Base-by-base conservation (phyloP, 2,329 filamentous ascomycete species). In the Geosmithia flava region DNA sequence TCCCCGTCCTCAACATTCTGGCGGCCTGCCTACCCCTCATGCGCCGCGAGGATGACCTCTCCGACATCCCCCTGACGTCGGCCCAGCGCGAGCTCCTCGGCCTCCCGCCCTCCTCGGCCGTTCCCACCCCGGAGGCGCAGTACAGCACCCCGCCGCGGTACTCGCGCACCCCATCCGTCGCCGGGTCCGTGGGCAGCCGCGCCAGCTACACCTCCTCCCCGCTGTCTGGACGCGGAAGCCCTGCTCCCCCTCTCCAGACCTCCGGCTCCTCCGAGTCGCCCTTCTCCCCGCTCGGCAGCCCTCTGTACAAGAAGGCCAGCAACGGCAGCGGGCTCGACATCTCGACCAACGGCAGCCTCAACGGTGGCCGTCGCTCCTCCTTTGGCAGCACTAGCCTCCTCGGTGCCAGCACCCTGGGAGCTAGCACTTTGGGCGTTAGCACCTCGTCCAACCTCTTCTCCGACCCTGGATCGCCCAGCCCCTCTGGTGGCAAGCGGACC, bases 71-170 rank as follows among this genome's bases (percentile, higher is more conserved):
- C 52, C 76, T 98, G 54, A 96, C 91, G 11, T 53, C 60, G 29
- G 59, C 62, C 42, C 93, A 97, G 69, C 85, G 91, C 52, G 76
- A 82, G 53, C 76, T 95, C 15, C 79, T 98, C 47, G 90, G 89
- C 45, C 78, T 98, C 3, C 77, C 83, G 40, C 83, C 87, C 2
- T 78, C 74, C 50, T 72, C 75, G 2, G 66, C 69, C 2, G 70
- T 77, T 2, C 76, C 84, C 0, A 85, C 83, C 0, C 83, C 87
- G 2, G 81, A 84, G 42, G 77, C 78, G 49, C 60, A 58, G 39
- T 94, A 87, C 65, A 81, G 84, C 56, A 96, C 91, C 1, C 91
- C 91, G 3, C 91, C 91, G 2, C 80, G 87, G 57, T 96, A 95
- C 68, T 80, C 84, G 37, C 76, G 87, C 50, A 91, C 86, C 13